Evolutionary conservation across 2,329 filamentous ascomycete genomes (phyloP), one percentile per base, ranked within the genome.

Genomic region (Eurotiales sp.): DNA sequence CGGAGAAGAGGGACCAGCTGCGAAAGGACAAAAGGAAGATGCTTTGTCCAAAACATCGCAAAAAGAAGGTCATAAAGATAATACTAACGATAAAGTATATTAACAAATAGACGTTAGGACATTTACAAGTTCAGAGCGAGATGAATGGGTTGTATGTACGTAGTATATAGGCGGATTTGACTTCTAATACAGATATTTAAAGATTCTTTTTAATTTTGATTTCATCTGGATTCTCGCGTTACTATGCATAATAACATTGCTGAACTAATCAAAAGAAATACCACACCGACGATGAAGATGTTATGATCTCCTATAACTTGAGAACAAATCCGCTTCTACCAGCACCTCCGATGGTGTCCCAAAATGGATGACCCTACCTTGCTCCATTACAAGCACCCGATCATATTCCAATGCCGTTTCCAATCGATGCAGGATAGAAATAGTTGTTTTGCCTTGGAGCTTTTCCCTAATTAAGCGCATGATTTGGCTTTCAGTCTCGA

Each of bases 341-440:
- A 36, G 19, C 11, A 45, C 29, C 29, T 45, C 43, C 19, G 10
- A 2, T 10, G 43, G 43, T 12, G 43, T 25, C 17, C 43, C 43
- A 1, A 23, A 45, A 45, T 45, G 43, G 15, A 45, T 45, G 10
- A 45, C 14, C 6, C 12, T 45, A 3, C 43, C 43, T 29, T 45
- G 43, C 14, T 45, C 43, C 43, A 45, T 45, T 10, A 45, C 29
- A 14, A 45, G 12, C 12, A 45, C 43, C 6, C 43, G 30, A n/a
- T 45, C 43, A 10, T 45, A 45, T 36, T 36, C 43, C 12, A 45
- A 45, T 5, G 43, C 43, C 1, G 43, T 45, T 15, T 45, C 43
- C 14, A 45, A 30, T 45, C 43, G 19, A 45, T 45, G 43, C 21
- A 45, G 27, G 17, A 45, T 45, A 11, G 29, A 45, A 23, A 45